Evolutionary conservation across 495 filamentous ascomycete species (phyloP).

Genomic region (Rhypophila decipiens): DNA sequence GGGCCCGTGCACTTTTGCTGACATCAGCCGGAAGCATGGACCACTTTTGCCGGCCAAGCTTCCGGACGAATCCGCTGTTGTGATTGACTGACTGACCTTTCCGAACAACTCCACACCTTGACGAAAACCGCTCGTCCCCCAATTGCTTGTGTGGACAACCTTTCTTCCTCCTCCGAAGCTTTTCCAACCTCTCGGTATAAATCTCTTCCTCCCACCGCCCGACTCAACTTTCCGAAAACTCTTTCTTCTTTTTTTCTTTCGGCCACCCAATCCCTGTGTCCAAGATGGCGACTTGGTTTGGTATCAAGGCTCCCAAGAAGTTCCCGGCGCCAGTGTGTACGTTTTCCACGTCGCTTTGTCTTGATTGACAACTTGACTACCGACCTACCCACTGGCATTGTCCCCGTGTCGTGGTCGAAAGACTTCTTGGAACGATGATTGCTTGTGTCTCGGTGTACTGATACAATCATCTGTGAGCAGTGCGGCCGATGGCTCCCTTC

Average conservation of each 20-base stretch:
- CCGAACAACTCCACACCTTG: neutral
- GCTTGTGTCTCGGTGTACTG: conserved; percentile 9
- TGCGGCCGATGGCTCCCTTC: conserved; percentile 84
- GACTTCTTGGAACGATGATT: no score
- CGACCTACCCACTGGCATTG: neutral
- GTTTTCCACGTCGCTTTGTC: conserved; percentile 28
- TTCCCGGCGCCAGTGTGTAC: conserved; percentile 81
- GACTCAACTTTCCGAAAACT: conserved; percentile 10
- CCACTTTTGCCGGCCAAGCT: neutral
- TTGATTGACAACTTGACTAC: conserved; percentile 18
- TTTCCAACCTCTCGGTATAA: neutral
- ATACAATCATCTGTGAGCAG: conserved; percentile 43
- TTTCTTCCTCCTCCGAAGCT: no score
- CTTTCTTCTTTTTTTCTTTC: conserved; percentile 9
- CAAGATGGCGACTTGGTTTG: conserved; percentile 70
- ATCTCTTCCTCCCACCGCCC: conserved; percentile 19
- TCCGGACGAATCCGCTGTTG: no score
- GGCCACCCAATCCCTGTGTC: conserved; percentile 14
- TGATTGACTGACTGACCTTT: no score
- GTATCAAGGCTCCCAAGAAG: conserved; percentile 64
- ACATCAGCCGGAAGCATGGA: conserved; percentile 2
- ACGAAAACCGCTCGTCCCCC: conserved; percentile 45
- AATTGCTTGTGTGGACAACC: no score
- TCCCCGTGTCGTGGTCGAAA: neutral
- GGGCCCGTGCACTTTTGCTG: neutral